Base-by-base conservation (phyloP, 768 basidiomycete species). In the Hortiboletus flavorubellus region DNA sequence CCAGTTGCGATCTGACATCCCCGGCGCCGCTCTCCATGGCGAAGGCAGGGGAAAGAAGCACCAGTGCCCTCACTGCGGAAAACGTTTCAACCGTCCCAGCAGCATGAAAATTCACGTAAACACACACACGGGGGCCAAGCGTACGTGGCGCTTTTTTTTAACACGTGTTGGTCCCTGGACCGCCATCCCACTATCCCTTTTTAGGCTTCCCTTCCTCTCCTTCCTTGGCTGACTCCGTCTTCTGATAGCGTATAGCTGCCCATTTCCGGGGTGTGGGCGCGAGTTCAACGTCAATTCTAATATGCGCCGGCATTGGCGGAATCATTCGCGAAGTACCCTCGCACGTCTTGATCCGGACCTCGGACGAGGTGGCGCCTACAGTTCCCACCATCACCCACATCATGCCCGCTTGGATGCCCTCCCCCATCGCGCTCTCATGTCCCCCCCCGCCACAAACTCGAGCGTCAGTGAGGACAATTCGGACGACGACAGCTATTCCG, bases 231-330 rank as follows among this genome's bases (percentile, higher is more conserved):
- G 56, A 68, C 62, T 46, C 42, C 58, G 46, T 50, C 55, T 43
- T 6, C 18, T 48, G 44, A 59, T 58, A 87, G 90, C 88, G 18
- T 89, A 87, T 72, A 76, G 80, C 40, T 91, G 89, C 61, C 86
- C 87, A 5, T 87, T 76, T 76, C 86, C 84, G 7, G 80, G 83
- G 41, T 91, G 89, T 66, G 85, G 85, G 38, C 79, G 87, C 34
- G 81, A 86, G 55, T 91, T 91, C 72, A 91, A 89, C 59, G 90
- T 90, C 45, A 89, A 89, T 66, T 89, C 87, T 0, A 92, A 91
- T 68, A 91, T 91, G 89, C 80, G 89, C 31, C 76, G 89, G 6
- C 89, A 91, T 63, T 85, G 83, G 66, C 77, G 87, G 43, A 90
- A 87, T 67, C 88, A 91, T 57, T 72, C 69, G 0, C 35, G 68